These are phyloP conservation scores for Blastocystis sp. DNA, from an alignment of 352 stramenopile species.

Conservation along the genomic window DNA sequence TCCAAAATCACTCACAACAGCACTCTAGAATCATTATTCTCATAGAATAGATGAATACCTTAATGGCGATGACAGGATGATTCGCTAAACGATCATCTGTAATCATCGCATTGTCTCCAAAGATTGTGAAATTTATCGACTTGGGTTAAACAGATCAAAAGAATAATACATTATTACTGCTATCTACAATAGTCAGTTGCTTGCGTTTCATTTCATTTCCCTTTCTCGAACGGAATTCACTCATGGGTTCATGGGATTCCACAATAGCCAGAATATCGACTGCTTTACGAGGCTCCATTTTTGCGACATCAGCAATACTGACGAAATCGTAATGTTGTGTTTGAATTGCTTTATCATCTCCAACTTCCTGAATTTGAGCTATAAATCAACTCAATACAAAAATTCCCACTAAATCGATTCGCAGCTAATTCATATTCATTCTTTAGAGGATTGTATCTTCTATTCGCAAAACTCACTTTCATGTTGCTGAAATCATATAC, in stretches of 20 bases:
- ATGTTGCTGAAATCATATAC: conserved; percentile 63
- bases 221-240: conserved; percentile 45
- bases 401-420: background rate
- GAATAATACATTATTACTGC: conserved; percentile 21
- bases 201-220: conserved; percentile 63
- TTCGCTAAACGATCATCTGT: conserved; percentile 10
- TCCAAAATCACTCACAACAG: conserved; percentile 54
- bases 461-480: conserved; percentile 41
- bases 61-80: conserved; percentile 59
- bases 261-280: conserved; percentile 58
- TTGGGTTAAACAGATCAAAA: background rate
- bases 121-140: conserved; percentile 47
- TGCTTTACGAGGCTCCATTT: background rate
- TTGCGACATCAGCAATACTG: background rate
- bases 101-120: conserved; percentile 41
- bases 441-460: conserved; percentile 35
- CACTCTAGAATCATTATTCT: background rate
- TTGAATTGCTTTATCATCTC: conserved; percentile 25
- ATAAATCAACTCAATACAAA: background rate
- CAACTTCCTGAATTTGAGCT: background rate
- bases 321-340: conserved; percentile 49
- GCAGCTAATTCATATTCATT: conserved; percentile 45
- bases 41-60: background rate
- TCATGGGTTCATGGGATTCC: conserved; percentile 37
- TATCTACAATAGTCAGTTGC: conserved; percentile 16